Percentiles rank a stretch among this genome's conserved stretches.
Evolutionary conservation across 169 alveolate genomes (phyloP).

Genomic region (Eimeria sp.): DNA sequence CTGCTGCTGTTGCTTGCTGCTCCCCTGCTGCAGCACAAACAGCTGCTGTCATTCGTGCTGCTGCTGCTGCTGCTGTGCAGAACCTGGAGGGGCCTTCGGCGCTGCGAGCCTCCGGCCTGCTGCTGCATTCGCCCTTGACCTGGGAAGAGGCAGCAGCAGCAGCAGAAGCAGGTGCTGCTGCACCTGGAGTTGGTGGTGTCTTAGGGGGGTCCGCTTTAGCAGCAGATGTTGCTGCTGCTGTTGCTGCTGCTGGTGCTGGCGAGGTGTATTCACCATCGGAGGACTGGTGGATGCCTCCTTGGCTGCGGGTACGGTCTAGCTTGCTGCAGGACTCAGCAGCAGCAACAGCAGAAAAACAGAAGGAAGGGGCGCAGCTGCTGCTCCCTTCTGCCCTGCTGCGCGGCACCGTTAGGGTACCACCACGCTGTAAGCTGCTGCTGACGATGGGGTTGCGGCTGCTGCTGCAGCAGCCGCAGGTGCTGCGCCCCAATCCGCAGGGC

Average conservation of each 20-base stretch:
- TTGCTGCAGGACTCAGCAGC: conserved; percentile 17
- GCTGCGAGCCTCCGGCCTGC: background rate
- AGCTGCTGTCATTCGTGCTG: background rate
- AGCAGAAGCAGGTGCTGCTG: background rate
- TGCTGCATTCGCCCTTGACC: background rate
- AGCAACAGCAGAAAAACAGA: background rate
- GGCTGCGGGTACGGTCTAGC: conserved; percentile 26
- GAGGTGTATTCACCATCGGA: background rate
- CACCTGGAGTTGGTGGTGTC: background rate
- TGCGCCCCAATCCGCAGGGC: conserved; percentile 29
- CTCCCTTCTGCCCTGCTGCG: conserved; percentile 14
- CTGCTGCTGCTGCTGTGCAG: conserved; percentile 19
- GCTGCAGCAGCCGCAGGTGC: conserved; percentile 43
- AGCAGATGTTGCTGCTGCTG: conserved; percentile 36
- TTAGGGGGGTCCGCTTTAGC: conserved; percentile 3
- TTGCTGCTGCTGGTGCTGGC: conserved; percentile 28
- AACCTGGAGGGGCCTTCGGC: conserved; percentile 7
- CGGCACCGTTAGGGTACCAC: background rate
- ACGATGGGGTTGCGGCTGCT: background rate
- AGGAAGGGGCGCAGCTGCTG: conserved; percentile 18
- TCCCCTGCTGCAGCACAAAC: background rate
- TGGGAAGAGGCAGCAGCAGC: background rate
- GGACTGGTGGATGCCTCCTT: background rate
- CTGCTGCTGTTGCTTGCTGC: conserved; percentile 3
- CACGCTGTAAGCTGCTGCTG: conserved; percentile 1